Percentiles rank a stretch among this genome's conserved stretches.
phyloP scores from a whole-genome alignment of 106 monocot genomes.

The Acorus gramineus region DNA sequence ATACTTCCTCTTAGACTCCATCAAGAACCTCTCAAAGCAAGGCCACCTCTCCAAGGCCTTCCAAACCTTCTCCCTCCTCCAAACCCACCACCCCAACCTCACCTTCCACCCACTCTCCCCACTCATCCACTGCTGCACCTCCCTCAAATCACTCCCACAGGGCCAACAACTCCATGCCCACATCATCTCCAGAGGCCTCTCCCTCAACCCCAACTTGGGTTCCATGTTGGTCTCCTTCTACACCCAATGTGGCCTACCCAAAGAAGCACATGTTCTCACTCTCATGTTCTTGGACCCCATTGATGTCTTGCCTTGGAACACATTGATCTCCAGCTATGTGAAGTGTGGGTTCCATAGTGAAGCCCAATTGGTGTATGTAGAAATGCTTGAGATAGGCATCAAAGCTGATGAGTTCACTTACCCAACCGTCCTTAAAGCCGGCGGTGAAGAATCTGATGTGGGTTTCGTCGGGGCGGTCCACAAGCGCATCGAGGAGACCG shows the following conservation, averaged over 20 bases:
- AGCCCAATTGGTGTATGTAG: constrained; percentile 22
- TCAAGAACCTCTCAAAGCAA: constrained; percentile 12
- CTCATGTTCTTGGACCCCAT: not conserved
- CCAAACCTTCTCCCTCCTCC: constrained; percentile 37
- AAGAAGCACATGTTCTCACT: constrained; percentile 25
- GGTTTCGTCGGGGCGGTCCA: constrained; percentile 39
- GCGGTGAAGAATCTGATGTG: constrained; percentile 40
- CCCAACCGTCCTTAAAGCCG: constrained; percentile 59
- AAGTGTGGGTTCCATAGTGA: constrained; percentile 12
- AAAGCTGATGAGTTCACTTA: constrained; percentile 48
- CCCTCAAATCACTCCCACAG: constrained; percentile 18
- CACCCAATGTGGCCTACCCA: constrained; percentile 17
- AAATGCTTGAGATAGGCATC: constrained; percentile 36
- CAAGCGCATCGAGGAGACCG: constrained; percentile 7
- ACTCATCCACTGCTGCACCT: constrained; percentile 33
- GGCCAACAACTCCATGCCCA: constrained; percentile 66
- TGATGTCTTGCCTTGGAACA: constrained; percentile 43
- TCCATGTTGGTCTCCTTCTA: constrained; percentile 49
- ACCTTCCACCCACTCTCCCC: constrained; percentile 30
- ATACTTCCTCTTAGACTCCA: constrained; percentile 1
- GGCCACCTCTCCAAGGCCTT: constrained; percentile 35
- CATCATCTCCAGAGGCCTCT: constrained; percentile 36
- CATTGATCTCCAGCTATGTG: constrained; percentile 44
- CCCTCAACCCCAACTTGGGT: constrained; percentile 12
- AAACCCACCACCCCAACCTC: constrained; percentile 17